phyloP scores from a whole-genome alignment of 1,284 basidiomycete genomes.

The Malassezia pachydermatis region DNA sequence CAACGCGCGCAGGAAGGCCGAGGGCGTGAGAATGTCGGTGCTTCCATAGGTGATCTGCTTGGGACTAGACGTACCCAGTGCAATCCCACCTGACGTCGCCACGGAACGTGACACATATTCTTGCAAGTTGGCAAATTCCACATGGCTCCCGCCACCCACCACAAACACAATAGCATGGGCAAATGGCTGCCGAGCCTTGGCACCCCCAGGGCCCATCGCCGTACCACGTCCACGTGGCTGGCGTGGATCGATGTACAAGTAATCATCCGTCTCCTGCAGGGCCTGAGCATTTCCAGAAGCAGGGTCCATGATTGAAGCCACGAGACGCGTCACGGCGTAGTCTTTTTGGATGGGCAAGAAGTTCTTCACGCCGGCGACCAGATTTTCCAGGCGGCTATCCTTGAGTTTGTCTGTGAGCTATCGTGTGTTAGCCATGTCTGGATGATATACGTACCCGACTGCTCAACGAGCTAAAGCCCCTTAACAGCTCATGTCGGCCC shows the following conservation, averaged over 20 bases:
- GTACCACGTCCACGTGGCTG: conserved; percentile 26
- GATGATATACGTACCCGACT: conserved; percentile 57
- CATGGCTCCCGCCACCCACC: conserved; percentile 91
- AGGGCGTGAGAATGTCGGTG: conserved; percentile 86
- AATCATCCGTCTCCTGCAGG: conserved; percentile 77
- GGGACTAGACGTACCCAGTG: conserved; percentile 29
- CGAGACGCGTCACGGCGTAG: conserved; percentile 78
- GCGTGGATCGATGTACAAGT: conserved; percentile 76
- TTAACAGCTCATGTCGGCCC: conserved; percentile 63
- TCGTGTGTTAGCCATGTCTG: too few species aligned
- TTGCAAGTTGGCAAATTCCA: conserved; percentile 84
- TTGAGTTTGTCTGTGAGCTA: conserved; percentile 69
- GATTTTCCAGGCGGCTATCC: conserved; percentile 81
- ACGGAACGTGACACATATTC: conserved; percentile 33
- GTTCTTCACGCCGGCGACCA: conserved; percentile 95
- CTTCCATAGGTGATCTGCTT: conserved; percentile 77
- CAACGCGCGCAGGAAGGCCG: conserved; percentile 65
- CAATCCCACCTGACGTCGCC: conserved; percentile 26
- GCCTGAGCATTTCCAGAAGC: conserved; percentile 64
- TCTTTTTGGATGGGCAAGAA: conserved; percentile 93
- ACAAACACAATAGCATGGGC: conserved; percentile 82
- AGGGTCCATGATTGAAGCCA: conserved; percentile 95
- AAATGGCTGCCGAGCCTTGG: conserved; percentile 55
- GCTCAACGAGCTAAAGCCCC: conserved; percentile 82
- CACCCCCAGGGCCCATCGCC: conserved; percentile 15